Evolutionary conservation across 495 filamentous ascomycete species (phyloP), one percentile per base, ranked within the genome.

Genomic region (Penicillium canariense): DNA sequence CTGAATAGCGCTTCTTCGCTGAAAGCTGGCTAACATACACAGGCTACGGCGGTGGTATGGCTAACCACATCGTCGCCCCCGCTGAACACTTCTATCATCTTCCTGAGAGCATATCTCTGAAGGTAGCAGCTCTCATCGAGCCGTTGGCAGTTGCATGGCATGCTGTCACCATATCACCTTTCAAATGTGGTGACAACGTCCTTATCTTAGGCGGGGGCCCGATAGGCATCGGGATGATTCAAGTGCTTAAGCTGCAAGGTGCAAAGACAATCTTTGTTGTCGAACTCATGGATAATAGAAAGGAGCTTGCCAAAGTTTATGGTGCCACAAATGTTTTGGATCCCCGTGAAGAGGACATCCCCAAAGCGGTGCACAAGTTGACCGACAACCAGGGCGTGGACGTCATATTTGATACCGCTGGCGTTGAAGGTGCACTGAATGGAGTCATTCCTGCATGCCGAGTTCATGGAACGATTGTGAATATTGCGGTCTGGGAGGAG

Each of bases 71-170:
- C 9, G 61, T 70, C 15, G 67, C 63, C 2, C 65, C 66, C 9
- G 63, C 53, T 28, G 49, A 58, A n/a, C 67, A 72, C 25, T 67
- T 66, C 52, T 67, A 67, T 44, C 30, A 32, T 12, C 47, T 67
- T 6, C 67, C 67, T 1, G 55, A 67, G 8, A 56, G 25, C 3
- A 28, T 64, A 17, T 52, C 57, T 4, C 45, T 67, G 0, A 30
- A 66, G 48, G 48, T 63, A 2, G 58, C 59, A 62, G 81, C 83
- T 1, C 73, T 86, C 7, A 64, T 86, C 27, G 82, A 87, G 55
- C 83, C 84, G 0, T 69, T 86, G 0, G 73, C 81, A 3, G 82
- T 86, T 4, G 82, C 74, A 23, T 86, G 84, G 82, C 84, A 86
- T 62, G 81, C 81, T 11, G 76, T 86, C 15, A 75, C 72, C 4